These are phyloP conservation scores for Agastache rugosa DNA, from an alignment of 257 asterid species.

Conservation along the genomic window DNA sequence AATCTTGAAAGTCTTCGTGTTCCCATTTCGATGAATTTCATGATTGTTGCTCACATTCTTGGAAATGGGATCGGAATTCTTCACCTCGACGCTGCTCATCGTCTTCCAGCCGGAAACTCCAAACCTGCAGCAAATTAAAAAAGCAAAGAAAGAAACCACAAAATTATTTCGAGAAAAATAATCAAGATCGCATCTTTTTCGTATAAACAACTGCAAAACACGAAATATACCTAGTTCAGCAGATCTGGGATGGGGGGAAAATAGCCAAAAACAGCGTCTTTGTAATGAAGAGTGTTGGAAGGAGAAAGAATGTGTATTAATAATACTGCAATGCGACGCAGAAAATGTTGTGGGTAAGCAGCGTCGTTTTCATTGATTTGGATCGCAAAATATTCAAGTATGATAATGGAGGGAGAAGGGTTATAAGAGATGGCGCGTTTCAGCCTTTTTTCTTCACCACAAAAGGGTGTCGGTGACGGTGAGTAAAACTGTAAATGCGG, in stretches of 20 bases:
- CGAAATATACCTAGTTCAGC: conserved; percentile 29
- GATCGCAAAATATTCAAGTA: conserved; percentile 23
- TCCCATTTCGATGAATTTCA: conserved; percentile 32
- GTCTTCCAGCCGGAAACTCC: conserved; percentile 13
- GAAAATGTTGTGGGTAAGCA: neutral
- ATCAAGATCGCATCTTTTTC: neutral
- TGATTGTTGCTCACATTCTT: conserved; percentile 32
- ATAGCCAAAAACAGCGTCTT: neutral
- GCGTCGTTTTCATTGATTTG: conserved; percentile 8
- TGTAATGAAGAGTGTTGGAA: neutral
- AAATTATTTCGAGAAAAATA: neutral
- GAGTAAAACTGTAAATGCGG: conserved; percentile 20
- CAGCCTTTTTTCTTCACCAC: conserved; percentile 23
- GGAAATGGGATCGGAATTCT: conserved; percentile 27
- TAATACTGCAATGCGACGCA: neutral
- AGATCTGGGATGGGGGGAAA: conserved; percentile 33
- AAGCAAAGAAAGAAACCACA: neutral
- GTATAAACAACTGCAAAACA: neutral
- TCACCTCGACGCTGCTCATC: conserved; percentile 36
- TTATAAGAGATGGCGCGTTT: conserved; percentile 19
- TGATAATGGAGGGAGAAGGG: conserved; percentile 26
- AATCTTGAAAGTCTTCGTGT: conserved; percentile 52
- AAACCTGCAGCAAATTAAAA: conserved; percentile 23
- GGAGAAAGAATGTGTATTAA: neutral
- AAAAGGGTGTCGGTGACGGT: conserved; percentile 24